Evolutionary conservation across 495 filamentous ascomycete genomes (phyloP).

Genomic region (Annulohypoxylon nitens): DNA sequence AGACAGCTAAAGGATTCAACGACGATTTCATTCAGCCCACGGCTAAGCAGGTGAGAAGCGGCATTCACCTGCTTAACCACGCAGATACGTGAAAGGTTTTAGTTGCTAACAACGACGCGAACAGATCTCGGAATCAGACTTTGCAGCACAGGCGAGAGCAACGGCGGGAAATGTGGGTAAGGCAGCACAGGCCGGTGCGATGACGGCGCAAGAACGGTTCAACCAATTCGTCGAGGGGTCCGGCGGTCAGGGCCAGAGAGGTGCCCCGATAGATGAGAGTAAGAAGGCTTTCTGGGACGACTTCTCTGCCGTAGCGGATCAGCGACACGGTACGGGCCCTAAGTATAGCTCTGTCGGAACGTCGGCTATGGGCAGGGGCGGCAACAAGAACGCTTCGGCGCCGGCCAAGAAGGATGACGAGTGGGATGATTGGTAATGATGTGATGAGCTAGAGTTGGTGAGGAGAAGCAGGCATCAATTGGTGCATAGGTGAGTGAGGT

Average conservation of each 20-base stretch:
- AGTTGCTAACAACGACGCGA: conserved; percentile 19
- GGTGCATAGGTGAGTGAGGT: not conserved
- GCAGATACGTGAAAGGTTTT: not conserved
- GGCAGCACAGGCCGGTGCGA: conserved; percentile 69
- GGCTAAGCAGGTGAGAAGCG: conserved; percentile 77
- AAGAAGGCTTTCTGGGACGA: conserved; percentile 94
- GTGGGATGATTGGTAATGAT: conserved; percentile 74
- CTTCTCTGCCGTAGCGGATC: conserved; percentile 68
- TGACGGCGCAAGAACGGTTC: conserved; percentile 80
- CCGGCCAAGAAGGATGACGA: conserved; percentile 66
- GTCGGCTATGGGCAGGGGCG: conserved; percentile 74
- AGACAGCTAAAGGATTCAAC: conserved; percentile 89
- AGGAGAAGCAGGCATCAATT: not conserved
- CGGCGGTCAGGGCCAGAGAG: conserved; percentile 50
- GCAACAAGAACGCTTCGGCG: conserved; percentile 53
- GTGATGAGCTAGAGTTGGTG: not conserved
- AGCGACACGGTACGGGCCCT: conserved; percentile 52
- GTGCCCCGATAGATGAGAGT: conserved; percentile 65
- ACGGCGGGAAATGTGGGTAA: conserved; percentile 76
- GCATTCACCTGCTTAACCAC: conserved; percentile 17
- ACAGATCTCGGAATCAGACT: conserved; percentile 86
- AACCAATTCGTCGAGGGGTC: conserved; percentile 81
- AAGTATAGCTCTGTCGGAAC: conserved; percentile 73
- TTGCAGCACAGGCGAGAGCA: conserved; percentile 82
- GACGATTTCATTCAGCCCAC: conserved; percentile 91